These are phyloP conservation scores for Casuarina cunninghamiana DNA, from an alignment of 306 rosid genomes.

Conservation along the genomic window DNA sequence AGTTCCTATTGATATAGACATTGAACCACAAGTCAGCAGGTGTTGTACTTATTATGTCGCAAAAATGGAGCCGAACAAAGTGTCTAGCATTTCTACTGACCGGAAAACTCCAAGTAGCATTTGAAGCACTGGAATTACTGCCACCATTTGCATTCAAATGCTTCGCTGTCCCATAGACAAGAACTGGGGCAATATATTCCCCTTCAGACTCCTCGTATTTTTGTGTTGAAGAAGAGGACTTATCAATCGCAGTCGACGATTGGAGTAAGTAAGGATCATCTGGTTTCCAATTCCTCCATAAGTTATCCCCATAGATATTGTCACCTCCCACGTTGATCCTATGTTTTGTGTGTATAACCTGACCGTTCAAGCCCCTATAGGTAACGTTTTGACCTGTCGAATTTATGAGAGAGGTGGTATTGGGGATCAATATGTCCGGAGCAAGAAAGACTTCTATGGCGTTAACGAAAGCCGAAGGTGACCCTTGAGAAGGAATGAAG, in stretches of 20 bases:
- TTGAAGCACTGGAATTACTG: neutral
- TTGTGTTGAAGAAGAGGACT: accelerated
- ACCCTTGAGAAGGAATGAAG: conserved; percentile 27
- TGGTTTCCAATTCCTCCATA: conserved; percentile 38
- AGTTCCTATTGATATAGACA: conserved; percentile 1
- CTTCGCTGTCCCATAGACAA: conserved; percentile 33
- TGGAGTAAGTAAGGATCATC: conserved; percentile 27
- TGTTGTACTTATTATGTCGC: neutral
- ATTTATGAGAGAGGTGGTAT: neutral
- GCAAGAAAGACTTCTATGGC: conserved; percentile 51
- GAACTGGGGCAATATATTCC: conserved; percentile 21
- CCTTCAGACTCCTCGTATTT: neutral
- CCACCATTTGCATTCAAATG: accelerated
- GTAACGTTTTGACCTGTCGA: neutral
- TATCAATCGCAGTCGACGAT: neutral
- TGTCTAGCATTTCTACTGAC: conserved; percentile 29
- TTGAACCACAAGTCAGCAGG: accelerated
- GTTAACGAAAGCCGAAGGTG: conserved; percentile 43
- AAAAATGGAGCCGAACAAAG: conserved; percentile 45
- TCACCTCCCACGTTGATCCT: conserved; percentile 42
- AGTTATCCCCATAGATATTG: neutral
- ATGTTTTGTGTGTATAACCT: conserved; percentile 22
- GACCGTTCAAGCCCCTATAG: conserved; percentile 8
- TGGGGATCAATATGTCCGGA: conserved; percentile 2
- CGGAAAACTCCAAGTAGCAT: conserved; percentile 36